phyloP scores from a whole-genome alignment of 2,329 filamentous ascomycete species.

The Fusarium floridanum region DNA sequence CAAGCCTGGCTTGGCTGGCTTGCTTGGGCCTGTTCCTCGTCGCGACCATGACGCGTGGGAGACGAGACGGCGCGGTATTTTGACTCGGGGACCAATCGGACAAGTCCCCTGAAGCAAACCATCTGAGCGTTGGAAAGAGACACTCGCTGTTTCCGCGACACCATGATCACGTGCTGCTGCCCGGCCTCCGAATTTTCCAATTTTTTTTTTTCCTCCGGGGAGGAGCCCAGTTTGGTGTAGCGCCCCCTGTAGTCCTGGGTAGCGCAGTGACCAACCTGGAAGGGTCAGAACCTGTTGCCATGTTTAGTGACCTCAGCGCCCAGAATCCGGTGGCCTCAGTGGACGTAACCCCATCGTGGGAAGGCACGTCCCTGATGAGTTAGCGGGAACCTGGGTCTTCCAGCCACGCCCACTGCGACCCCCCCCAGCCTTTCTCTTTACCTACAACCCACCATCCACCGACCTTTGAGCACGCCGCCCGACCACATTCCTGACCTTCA shows the following conservation, averaged over 20 bases:
- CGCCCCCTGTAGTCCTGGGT: conserved; percentile 29
- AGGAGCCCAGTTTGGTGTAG: conserved; percentile 28
- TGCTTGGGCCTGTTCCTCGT: conserved; percentile 11
- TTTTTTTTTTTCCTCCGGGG: neutral
- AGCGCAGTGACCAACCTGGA: conserved; percentile 30
- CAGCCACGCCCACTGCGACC: conserved; percentile 47
- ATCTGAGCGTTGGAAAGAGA: neutral
- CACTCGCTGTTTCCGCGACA: conserved; percentile 12
- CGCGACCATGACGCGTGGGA: conserved; percentile 46
- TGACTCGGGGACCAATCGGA: conserved; percentile 36
- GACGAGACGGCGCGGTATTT: conserved; percentile 27
- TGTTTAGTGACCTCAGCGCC: conserved; percentile 26
- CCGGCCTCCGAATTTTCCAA: conserved; percentile 23
- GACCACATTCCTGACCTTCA: conserved; percentile 47
- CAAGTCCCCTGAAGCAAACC: conserved; percentile 33
- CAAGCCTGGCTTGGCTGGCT: neutral
- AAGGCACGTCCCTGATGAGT: conserved; percentile 39
- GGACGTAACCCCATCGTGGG: conserved; percentile 17
- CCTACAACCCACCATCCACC: conserved; percentile 39
- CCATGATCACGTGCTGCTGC: conserved; percentile 35
- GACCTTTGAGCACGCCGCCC: conserved; percentile 35
- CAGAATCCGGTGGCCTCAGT: conserved; percentile 33
- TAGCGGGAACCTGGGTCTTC: conserved; percentile 42
- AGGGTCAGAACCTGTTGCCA: conserved; percentile 14
- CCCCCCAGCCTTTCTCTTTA: conserved; percentile 50